phyloP scores from a whole-genome alignment of 2,329 filamentous ascomycete species.

The Phaeoacremonium minimum region DNA sequence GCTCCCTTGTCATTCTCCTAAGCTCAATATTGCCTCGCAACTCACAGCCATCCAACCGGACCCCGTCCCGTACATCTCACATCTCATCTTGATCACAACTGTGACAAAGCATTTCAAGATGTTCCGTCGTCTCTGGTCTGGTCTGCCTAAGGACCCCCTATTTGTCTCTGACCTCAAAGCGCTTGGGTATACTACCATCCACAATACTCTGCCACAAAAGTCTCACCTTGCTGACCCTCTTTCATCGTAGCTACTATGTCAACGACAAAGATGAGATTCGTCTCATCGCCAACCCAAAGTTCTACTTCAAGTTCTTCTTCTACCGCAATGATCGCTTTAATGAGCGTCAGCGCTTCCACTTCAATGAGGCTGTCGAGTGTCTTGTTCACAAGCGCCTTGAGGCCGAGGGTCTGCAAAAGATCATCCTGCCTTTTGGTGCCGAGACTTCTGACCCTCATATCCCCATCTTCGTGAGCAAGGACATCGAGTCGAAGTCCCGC shows the following conservation, averaged over 20 bases:
- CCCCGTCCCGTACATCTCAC: too few species aligned
- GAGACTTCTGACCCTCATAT: slow-evolving; percentile 49
- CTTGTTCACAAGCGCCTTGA: slow-evolving; percentile 61
- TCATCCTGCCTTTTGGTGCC: slow-evolving; percentile 57
- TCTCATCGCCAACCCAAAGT: slow-evolving; percentile 60
- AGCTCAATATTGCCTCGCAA: too few species aligned
- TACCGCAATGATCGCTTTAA: slow-evolving; percentile 75
- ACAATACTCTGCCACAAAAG: neutral
- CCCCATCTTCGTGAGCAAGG: slow-evolving; percentile 58
- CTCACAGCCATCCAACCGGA: too few species aligned
- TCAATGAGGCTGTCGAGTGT: slow-evolving; percentile 67
- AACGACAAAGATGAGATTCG: slow-evolving; percentile 73
- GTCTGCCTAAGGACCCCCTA: slow-evolving; percentile 65
- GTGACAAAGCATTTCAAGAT: slow-evolving; percentile 43
- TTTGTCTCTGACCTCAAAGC: slow-evolving; percentile 63
- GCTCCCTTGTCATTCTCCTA: too few species aligned
- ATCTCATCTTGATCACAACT: too few species aligned
- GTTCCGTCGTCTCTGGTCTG: slow-evolving; percentile 68
- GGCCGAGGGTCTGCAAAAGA: slow-evolving; percentile 51
- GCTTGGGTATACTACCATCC: slow-evolving; percentile 66
- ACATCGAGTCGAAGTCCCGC: slow-evolving; percentile 53
- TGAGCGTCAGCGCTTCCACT: slow-evolving; percentile 65
- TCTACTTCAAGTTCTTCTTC: slow-evolving; percentile 71
- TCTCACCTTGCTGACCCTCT: slow-evolving; percentile 2
- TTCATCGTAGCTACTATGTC: slow-evolving; percentile 71